Percentiles rank a stretch among this genome's conserved stretches.
phyloP scores from a whole-genome alignment of 2,329 filamentous ascomycete species.

The Amylocarpus encephaloides region DNA sequence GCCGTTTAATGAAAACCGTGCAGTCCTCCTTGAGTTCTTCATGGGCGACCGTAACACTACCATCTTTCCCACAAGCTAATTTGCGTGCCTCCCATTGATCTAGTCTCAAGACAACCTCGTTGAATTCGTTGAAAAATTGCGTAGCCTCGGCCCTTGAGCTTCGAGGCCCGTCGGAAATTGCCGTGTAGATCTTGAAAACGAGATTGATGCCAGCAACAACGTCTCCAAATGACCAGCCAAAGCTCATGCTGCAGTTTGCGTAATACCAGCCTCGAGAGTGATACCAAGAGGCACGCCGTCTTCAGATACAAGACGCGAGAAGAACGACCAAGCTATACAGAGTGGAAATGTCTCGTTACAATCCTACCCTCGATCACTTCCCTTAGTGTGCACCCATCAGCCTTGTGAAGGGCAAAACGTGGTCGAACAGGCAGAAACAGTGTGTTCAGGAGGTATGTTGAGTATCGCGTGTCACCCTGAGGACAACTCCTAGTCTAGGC shows the following conservation, averaged over 20 bases:
- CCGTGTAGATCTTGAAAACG: conserved; percentile 18
- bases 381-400: background rate
- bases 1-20: conserved; percentile 17
- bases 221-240: conserved; percentile 33
- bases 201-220: conserved; percentile 28
- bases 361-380: background rate
- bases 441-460: background rate
- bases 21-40: conserved; percentile 13
- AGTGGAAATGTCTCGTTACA: too few species aligned
- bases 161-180: conserved; percentile 20
- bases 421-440: background rate
- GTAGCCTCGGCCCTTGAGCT: conserved; percentile 18
- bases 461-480: background rate
- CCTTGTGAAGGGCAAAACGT: background rate
- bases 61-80: conserved; percentile 4
- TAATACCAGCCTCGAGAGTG: background rate
- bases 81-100: conserved; percentile 19
- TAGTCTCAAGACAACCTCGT: conserved; percentile 14
- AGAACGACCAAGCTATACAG: background rate
- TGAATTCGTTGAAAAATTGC: conserved; percentile 21
- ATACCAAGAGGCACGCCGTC: background rate
- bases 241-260: conserved; percentile 21
- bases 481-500: background rate
- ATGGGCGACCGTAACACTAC: conserved; percentile 9
- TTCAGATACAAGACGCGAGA: background rate